Evolutionary conservation across 2,329 filamentous ascomycete species (phyloP).

Genomic region (Pyricularia grisea): DNA sequence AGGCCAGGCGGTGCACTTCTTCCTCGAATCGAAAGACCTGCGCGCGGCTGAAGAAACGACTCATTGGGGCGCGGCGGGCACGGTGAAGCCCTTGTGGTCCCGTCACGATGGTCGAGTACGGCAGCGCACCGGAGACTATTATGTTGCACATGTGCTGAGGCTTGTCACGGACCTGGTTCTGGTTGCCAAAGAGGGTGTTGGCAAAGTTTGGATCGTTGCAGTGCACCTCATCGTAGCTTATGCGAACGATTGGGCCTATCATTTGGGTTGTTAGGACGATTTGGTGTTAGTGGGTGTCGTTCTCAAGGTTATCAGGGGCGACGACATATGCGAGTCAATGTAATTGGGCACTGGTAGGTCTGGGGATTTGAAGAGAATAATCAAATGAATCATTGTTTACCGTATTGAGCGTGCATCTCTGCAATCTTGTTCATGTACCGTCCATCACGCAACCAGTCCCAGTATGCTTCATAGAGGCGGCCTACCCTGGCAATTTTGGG

Average conservation of each 20-base stretch:
- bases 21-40: slow-evolving; percentile 12
- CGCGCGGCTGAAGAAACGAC: slow-evolving; percentile 14
- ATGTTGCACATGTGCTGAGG: neutral
- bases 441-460: slow-evolving; percentile 24
- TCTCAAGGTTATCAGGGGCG: neutral
- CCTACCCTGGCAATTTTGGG: slow-evolving; percentile 24
- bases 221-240: slow-evolving; percentile 20
- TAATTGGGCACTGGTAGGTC: neutral
- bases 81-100: slow-evolving; percentile 13
- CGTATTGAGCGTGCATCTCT: slow-evolving; percentile 25
- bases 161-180: slow-evolving; percentile 9
- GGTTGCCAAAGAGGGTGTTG: slow-evolving; percentile 13
- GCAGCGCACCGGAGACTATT: slow-evolving; percentile 6
- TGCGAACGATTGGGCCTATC: slow-evolving; percentile 6
- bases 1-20: slow-evolving; percentile 9
- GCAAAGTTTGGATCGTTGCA: slow-evolving; percentile 16
- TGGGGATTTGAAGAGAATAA: neutral
- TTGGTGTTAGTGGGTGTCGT: neutral
- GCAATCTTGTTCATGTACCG: slow-evolving; percentile 23
- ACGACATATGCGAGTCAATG: neutral
- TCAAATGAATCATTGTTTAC: neutral
- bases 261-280: neutral
- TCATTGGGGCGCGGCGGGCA: slow-evolving; percentile 12
- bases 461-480: slow-evolving; percentile 27
- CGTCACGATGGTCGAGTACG: slow-evolving; percentile 10